Conservation (phyloP, 2,329 filamentous ascomycete genomes). For the Fusarium odoratissimum region DNA sequence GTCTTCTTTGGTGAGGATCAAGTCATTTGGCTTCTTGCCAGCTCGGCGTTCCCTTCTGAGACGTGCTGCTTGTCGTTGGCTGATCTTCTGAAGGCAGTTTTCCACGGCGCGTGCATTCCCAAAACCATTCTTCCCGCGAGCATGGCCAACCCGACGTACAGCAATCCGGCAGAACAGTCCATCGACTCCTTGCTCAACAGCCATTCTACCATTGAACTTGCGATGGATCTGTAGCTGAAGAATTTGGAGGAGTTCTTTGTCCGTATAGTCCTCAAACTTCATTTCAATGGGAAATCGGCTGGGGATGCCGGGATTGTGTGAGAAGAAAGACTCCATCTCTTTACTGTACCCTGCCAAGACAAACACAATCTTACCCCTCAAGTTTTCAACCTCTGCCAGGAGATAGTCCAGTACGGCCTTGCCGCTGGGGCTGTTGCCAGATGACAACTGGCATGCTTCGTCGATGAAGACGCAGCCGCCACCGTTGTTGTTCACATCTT, state of each 20-base stretch:
- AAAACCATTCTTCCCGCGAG: constrained; percentile 74
- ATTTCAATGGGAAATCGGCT: constrained; percentile 76
- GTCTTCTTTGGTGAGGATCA: constrained; percentile 73
- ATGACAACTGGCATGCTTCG: constrained; percentile 79
- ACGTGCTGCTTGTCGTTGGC: constrained; percentile 68
- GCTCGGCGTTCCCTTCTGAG: constrained; percentile 59
- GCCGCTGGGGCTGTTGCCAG: constrained; percentile 67
- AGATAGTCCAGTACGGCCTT: constrained; percentile 75
- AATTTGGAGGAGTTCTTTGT: constrained; percentile 73
- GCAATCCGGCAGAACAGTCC: constrained; percentile 75
- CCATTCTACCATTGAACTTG: constrained; percentile 67
- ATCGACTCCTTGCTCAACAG: constrained; percentile 65
- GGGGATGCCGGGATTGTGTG: constrained; percentile 76
- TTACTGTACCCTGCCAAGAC: constrained; percentile 79
- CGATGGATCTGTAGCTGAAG: constrained; percentile 64
- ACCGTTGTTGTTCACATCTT: constrained; percentile 62
- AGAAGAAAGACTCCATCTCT: constrained; percentile 81
- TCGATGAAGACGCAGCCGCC: constrained; percentile 83
- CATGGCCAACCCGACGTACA: constrained; percentile 68
- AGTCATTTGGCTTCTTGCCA: constrained; percentile 62
- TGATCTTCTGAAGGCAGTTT: constrained; percentile 67
- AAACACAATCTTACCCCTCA: constrained; percentile 75
- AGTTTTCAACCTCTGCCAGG: constrained; percentile 78
- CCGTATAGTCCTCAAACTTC: constrained; percentile 75
- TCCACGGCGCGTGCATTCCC: constrained; percentile 78